phyloP scores from a whole-genome alignment of 108 stramenopile species.

The Discostella stelligeroides region DNA sequence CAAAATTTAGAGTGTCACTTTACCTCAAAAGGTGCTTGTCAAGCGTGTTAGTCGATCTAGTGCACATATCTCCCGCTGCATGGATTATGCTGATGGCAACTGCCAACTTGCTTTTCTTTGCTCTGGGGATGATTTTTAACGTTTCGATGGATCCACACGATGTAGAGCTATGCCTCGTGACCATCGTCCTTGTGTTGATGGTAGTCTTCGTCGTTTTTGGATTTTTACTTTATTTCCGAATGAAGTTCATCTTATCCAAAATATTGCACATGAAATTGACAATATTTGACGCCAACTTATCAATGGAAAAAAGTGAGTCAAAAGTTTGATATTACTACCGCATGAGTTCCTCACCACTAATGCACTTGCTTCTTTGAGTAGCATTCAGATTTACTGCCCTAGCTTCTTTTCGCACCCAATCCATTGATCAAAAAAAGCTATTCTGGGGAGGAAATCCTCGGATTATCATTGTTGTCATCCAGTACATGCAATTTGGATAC shows the following conservation, averaged over 20 bases:
- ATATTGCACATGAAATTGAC: conserved; percentile 38
- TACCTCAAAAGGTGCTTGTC: conserved; percentile 76
- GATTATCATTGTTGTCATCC: conserved; percentile 67
- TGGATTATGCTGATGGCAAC: conserved; percentile 76
- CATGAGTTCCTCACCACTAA: not conserved
- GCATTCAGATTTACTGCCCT: conserved; percentile 26
- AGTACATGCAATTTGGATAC: conserved; percentile 87
- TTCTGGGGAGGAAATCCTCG: conserved; percentile 83
- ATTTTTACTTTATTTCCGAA: conserved; percentile 35
- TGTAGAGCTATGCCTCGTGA: conserved; percentile 37
- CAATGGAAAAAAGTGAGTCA: conserved; percentile 5
- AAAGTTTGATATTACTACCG: not conserved
- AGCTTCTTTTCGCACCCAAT: conserved; percentile 13
- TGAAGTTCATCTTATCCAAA: conserved; percentile 50
- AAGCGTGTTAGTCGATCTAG: conserved; percentile 64
- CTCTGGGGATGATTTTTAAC: conserved; percentile 60
- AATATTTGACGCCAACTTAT: conserved; percentile 1
- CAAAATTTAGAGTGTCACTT: conserved; percentile 75
- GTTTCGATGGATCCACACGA: conserved; percentile 20
- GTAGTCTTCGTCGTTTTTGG: conserved; percentile 21
- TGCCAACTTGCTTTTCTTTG: conserved; percentile 68
- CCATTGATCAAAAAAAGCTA: conserved; percentile 55
- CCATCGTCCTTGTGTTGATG: conserved; percentile 47
- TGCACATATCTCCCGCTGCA: conserved; percentile 70
- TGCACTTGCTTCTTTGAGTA: not conserved